phyloP scores from a whole-genome alignment of 768 basidiomycete species.

The Pleurotus ostreatus region DNA sequence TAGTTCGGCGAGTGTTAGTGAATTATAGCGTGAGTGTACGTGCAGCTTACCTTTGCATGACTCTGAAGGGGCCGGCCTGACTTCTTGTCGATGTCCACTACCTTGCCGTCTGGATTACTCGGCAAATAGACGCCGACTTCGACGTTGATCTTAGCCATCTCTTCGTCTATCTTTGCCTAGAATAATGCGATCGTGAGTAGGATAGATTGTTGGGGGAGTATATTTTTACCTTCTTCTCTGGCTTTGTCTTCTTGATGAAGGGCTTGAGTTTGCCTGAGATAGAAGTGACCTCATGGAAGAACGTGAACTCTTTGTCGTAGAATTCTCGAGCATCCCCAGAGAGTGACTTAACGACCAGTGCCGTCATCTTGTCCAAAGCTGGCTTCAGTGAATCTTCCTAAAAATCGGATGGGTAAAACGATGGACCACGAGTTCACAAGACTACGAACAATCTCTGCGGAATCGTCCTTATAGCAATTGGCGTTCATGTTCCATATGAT shows the following conservation, averaged over 20 bases:
- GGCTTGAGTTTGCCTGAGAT: constrained; percentile 98
- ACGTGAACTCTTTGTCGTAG: constrained; percentile 92
- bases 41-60: constrained; percentile 79
- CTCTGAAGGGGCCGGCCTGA: constrained; percentile 95
- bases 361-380: constrained; percentile 82
- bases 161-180: constrained; percentile 97
- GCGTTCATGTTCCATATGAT: constrained; percentile 99
- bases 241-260: constrained; percentile 90
- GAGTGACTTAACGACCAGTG: constrained; percentile 73
- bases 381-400: constrained; percentile 97
- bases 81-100: constrained; percentile 96
- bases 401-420: constrained; percentile 8
- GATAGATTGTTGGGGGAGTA: not conserved
- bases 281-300: constrained; percentile 95
- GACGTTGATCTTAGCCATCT: constrained; percentile 94
- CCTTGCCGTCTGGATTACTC: constrained; percentile 93
- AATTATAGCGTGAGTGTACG: not conserved
- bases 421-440: not conserved
- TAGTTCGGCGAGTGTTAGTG: constrained; percentile 21
- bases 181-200: not conserved
- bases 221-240: constrained; percentile 83
- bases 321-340: constrained; percentile 87
- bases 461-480: constrained; percentile 92
- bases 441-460: constrained; percentile 68
- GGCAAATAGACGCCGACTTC: constrained; percentile 97